Conservation (phyloP, 176 grass and related monocot species). For the Aegilops speltoides region DNA sequence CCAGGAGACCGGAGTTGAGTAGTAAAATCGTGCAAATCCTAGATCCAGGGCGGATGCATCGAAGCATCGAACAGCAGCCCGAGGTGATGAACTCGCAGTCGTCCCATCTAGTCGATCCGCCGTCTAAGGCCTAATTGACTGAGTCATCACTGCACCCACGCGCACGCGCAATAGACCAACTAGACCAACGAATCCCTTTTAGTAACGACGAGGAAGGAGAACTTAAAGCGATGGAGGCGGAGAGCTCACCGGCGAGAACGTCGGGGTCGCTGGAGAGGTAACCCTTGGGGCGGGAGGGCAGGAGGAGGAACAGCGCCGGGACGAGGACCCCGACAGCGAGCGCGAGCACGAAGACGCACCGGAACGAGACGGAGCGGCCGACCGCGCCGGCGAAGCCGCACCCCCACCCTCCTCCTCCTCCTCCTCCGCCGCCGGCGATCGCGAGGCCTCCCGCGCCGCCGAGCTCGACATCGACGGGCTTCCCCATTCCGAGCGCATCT, state of each 20-base stretch:
- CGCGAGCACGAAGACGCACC: constrained; percentile 45
- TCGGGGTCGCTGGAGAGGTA: constrained; percentile 48
- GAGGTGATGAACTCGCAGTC: not conserved
- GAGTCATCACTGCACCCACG: not conserved
- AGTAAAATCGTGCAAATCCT: constrained; percentile 7
- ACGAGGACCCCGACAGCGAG: constrained; percentile 55
- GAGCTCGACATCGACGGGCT: constrained; percentile 67
- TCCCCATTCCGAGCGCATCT: constrained; percentile 74
- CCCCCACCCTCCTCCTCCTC: not conserved
- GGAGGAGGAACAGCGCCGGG: constrained; percentile 51
- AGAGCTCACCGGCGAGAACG: constrained; percentile 41
- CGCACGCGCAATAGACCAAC: not conserved
- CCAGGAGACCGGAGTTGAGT: constrained; percentile 8
- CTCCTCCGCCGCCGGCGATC: constrained; percentile 31
- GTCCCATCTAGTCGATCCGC: constrained; percentile 13
- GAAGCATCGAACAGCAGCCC: not conserved
- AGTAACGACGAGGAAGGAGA: not conserved
- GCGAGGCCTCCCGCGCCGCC: constrained; percentile 39
- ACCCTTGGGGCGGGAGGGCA: constrained; percentile 26
- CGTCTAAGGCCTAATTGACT: not conserved
- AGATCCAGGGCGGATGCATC: not conserved
- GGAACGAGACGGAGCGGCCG: constrained; percentile 31
- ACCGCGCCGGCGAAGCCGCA: constrained; percentile 1
- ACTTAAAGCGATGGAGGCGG: not conserved
- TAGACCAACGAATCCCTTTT: constrained; percentile 17